These are phyloP conservation scores for Fragilariopsis cylindrus DNA, from an alignment of 108 stramenopile genomes.

Conservation along the genomic window DNA sequence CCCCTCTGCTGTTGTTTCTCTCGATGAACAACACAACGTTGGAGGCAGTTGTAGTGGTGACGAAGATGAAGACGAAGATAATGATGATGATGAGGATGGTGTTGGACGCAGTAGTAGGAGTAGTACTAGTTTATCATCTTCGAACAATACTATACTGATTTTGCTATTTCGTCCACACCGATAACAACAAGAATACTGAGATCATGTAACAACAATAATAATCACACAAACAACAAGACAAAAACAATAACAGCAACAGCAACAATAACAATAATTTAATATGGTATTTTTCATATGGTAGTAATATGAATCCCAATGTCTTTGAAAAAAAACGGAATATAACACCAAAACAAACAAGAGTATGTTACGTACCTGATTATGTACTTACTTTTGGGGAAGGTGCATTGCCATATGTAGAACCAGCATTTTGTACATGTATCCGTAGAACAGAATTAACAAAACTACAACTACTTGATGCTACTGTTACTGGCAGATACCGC, in stretches of 20 bases:
- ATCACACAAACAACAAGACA: neutral
- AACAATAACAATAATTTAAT: neutral
- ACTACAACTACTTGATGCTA: neutral
- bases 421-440: slow-evolving; percentile 8
- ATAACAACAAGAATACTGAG: neutral
- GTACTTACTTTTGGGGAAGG: slow-evolving; percentile 10
- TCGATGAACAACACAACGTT: too few relatives aligned
- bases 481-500: neutral
- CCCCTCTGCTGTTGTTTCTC: too few relatives aligned
- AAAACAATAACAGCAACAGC: neutral
- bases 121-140: too few relatives aligned
- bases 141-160: too few relatives aligned
- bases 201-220: neutral
- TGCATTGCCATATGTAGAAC: neutral
- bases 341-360: neutral
- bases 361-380: slow-evolving; percentile 3
- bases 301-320: slow-evolving; percentile 2
- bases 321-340: slow-evolving; percentile 8
- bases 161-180: neutral
- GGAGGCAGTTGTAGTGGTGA: too few relatives aligned
- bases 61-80: too few relatives aligned
- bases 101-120: too few relatives aligned
- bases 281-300: slow-evolving; percentile 16
- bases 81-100: too few relatives aligned
- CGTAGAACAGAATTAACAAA: neutral